Conservation (phyloP, 2,329 filamentous ascomycete genomes). For the Coniochaeta hoffmannii region DNA sequence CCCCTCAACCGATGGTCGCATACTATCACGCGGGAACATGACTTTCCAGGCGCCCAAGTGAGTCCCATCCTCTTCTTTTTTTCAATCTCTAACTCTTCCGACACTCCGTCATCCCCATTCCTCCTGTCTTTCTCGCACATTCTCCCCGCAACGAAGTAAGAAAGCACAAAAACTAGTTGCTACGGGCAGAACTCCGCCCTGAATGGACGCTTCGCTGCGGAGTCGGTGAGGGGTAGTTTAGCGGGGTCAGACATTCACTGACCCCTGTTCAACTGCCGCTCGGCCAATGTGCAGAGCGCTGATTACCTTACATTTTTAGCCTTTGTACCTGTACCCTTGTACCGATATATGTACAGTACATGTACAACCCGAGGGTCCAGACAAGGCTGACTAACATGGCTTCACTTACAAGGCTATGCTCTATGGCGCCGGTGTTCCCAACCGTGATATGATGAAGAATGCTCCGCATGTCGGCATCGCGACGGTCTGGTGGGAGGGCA, state of each 20-base stretch:
- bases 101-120: neutral
- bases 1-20: conserved; percentile 80
- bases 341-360: neutral
- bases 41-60: conserved; percentile 86
- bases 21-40: conserved; percentile 74
- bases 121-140: neutral
- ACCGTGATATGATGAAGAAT: conserved; percentile 78
- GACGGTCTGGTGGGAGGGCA: conserved; percentile 96
- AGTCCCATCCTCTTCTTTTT: conserved; percentile 6
- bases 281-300: neutral
- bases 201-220: neutral
- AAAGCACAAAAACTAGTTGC: neutral
- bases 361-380: no score
- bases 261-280: neutral
- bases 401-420: conserved; percentile 68
- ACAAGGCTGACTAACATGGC: conserved; percentile 8
- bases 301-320: neutral
- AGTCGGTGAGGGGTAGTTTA: conserved; percentile 1
- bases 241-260: neutral
- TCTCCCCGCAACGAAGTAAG: neutral
- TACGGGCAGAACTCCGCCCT: neutral
- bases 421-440: conserved; percentile 83
- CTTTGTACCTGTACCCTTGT: neutral
- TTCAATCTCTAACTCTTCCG: neutral
- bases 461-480: conserved; percentile 86